Evolutionary conservation across 2,329 filamentous ascomycete genomes (phyloP).

Genomic region (Sarocladium kiliense): DNA sequence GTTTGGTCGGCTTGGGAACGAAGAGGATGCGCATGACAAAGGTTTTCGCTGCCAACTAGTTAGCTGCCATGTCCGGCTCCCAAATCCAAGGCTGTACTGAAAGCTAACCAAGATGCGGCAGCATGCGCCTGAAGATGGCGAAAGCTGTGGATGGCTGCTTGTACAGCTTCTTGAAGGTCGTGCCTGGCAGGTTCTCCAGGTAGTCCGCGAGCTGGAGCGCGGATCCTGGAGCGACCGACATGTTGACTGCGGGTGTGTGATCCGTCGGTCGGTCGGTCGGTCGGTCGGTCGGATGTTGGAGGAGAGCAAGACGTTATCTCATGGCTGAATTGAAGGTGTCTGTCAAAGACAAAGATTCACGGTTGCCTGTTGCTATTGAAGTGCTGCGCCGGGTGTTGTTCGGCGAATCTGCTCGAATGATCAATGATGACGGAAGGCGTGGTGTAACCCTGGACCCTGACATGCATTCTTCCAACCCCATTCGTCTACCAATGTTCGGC

Average conservation of each 20-base stretch:
- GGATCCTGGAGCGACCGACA: slow-evolving; percentile 41
- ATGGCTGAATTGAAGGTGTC: background rate
- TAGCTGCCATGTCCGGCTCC: slow-evolving; percentile 4
- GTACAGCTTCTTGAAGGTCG: slow-evolving; percentile 87
- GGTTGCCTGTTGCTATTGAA: background rate
- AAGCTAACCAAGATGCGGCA: slow-evolving; percentile 76
- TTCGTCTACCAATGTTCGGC: too few species aligned
- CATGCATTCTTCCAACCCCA: too few species aligned
- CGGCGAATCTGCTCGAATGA: background rate
- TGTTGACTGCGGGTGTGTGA: slow-evolving; percentile 24
- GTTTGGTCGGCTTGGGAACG: slow-evolving; percentile 72
- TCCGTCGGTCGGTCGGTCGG: background rate
- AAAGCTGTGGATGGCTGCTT: slow-evolving; percentile 92
- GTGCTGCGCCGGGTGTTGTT: background rate
- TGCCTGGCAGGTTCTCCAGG: slow-evolving; percentile 84
- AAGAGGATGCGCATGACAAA: slow-evolving; percentile 96
- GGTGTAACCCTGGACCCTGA: background rate
- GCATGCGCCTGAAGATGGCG: slow-evolving; percentile 95
- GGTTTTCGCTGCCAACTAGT: slow-evolving; percentile 64
- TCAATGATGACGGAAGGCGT: background rate
- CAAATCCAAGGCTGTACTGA: background rate
- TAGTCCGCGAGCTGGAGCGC: slow-evolving; percentile 74
- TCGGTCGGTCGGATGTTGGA: background rate
- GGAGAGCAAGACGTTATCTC: background rate
- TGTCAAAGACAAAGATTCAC: background rate